These are phyloP conservation scores for Marasmius fiardii DNA, from an alignment of 1,284 basidiomycete species.

Conservation along the genomic window DNA sequence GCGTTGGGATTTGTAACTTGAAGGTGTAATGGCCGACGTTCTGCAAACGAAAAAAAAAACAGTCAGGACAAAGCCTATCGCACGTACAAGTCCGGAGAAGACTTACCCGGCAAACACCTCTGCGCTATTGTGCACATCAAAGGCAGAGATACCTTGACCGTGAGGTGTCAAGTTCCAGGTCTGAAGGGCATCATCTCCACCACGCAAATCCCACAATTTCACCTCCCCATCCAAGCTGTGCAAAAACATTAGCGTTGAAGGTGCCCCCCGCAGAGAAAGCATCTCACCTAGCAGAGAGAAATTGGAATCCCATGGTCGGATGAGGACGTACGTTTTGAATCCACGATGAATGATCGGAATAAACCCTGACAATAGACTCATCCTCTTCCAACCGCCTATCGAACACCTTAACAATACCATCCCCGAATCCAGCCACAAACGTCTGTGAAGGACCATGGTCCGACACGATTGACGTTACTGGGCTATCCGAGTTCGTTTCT, in stretches of 20 bases:
- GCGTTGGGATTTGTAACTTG: constrained; percentile 63
- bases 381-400: constrained; percentile 88
- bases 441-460: constrained; percentile 79
- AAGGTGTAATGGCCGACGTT: constrained; percentile 55
- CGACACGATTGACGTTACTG: constrained; percentile 83
- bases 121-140: constrained; percentile 86
- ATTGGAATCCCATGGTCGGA: constrained; percentile 67
- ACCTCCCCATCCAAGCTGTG: constrained; percentile 86
- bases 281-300: constrained; percentile 85
- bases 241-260: constrained; percentile 2
- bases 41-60: constrained; percentile 36
- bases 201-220: constrained; percentile 89
- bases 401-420: constrained; percentile 89
- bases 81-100: neutral
- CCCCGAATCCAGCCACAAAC: constrained; percentile 91
- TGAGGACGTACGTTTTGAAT: constrained; percentile 91
- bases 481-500: constrained; percentile 86
- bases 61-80: constrained; percentile 11
- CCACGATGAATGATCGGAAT: constrained; percentile 86
- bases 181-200: constrained; percentile 57
- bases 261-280: too few species aligned
- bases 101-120: constrained; percentile 87
- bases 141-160: constrained; percentile 64
- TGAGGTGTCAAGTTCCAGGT: constrained; percentile 68
- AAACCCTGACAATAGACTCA: constrained; percentile 81